These are phyloP conservation scores for Podaxis sp. DNA, from an alignment of 768 basidiomycete species.

Conservation along the genomic window DNA sequence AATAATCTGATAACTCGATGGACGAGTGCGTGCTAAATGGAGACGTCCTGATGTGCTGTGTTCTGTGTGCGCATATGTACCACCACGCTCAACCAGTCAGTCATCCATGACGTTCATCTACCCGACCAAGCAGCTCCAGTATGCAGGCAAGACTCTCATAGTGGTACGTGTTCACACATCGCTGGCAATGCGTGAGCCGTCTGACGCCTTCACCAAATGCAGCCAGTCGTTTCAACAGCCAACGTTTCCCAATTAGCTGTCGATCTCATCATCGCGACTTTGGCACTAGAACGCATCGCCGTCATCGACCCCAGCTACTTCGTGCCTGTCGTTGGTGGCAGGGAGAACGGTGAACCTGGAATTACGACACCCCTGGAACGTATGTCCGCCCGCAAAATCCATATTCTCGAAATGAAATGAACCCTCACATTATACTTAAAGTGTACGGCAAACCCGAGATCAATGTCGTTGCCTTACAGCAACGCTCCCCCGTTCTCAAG, in stretches of 20 bases:
- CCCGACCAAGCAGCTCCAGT: conserved; percentile 24
- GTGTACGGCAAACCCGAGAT: conserved; percentile 60
- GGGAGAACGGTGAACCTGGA: conserved; percentile 59
- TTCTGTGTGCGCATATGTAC: background rate
- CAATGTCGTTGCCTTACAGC: conserved; percentile 67
- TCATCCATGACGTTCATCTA: conserved; percentile 36
- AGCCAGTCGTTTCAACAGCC: conserved; percentile 78
- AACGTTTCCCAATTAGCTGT: conserved; percentile 80
- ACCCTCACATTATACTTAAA: conserved; percentile 27
- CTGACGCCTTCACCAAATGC: conserved; percentile 16
- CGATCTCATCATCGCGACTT: conserved; percentile 70
- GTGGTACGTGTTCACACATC: conserved; percentile 32
- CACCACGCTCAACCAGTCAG: background rate
- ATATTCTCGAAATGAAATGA: conserved; percentile 11
- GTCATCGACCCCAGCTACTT: conserved; percentile 61
- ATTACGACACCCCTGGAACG: conserved; percentile 78
- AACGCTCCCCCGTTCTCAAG: conserved; percentile 78
- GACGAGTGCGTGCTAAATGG: conserved; percentile 1
- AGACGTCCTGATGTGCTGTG: background rate
- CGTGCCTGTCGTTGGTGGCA: conserved; percentile 71
- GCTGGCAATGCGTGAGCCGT: background rate
- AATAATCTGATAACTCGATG: conserved; percentile 2
- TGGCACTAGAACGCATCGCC: conserved; percentile 60
- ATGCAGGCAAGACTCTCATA: conserved; percentile 42
- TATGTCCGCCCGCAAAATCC: conserved; percentile 34